Percentiles rank a stretch among this genome's conserved stretches.
These are phyloP conservation scores for Ganoderma boninense DNA, from an alignment of 1,284 basidiomycete genomes.

Conservation along the genomic window DNA sequence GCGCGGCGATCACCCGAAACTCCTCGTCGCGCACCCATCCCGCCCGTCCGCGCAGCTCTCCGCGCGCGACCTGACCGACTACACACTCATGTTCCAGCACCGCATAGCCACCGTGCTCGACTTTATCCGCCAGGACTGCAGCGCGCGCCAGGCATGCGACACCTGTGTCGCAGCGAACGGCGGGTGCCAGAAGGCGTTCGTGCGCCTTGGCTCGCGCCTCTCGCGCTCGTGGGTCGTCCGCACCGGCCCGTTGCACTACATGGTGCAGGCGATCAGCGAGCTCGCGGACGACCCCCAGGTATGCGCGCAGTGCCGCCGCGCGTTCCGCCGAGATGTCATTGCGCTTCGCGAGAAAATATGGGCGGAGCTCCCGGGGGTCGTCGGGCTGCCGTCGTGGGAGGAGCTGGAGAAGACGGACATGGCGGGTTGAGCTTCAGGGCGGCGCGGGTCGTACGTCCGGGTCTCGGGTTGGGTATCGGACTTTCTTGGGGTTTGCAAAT, in stretches of 20 bases:
- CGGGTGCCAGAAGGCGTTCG: slow-evolving; percentile 53
- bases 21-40: slow-evolving; percentile 57
- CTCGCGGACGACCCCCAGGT: slow-evolving; percentile 48
- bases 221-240: slow-evolving; percentile 59
- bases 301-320: slow-evolving; percentile 53
- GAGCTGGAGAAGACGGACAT: slow-evolving; percentile 47
- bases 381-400: slow-evolving; percentile 57
- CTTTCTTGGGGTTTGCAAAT: slow-evolving; percentile 1
- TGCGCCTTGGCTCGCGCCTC: slow-evolving; percentile 51
- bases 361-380: slow-evolving; percentile 55
- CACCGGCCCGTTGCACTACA: slow-evolving; percentile 63
- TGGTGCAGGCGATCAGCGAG: slow-evolving; percentile 56
- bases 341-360: slow-evolving; percentile 52
- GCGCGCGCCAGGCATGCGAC: slow-evolving; percentile 41
- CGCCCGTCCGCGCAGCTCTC: slow-evolving; percentile 56
- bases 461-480: neutral
- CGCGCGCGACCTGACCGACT: slow-evolving; percentile 53
- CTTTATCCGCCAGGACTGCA: slow-evolving; percentile 56
- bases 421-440: slow-evolving; percentile 18
- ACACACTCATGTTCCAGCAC: slow-evolving; percentile 67
- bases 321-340: slow-evolving; percentile 53
- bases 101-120: slow-evolving; percentile 58
- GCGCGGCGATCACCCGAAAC: slow-evolving; percentile 61
- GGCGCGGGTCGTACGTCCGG: no score
- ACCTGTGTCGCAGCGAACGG: slow-evolving; percentile 34